Evolutionary conservation across 1,284 basidiomycete species (phyloP), one percentile per base, ranked within the genome.

Genomic region (Heterobasidion parviporum): DNA sequence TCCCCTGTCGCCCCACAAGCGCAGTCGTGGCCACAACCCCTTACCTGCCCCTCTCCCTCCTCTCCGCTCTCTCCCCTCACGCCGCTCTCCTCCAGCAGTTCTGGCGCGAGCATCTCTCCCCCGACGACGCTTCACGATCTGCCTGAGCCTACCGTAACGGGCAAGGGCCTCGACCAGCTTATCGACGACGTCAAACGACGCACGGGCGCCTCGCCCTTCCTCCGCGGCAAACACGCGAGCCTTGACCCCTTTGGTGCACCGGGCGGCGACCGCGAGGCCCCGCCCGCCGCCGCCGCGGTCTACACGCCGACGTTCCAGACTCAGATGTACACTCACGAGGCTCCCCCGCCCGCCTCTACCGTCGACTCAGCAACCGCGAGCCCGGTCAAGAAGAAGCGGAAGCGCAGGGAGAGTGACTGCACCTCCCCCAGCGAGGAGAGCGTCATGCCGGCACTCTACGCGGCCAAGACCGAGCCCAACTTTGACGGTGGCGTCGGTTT

Each of bases 141-240:
- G 5, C 53, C 56, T 16, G 61, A 60, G 50, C 58, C 58, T 0
- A 57, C 49, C 47, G 71, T 76, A 38, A 77, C 77, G 6, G 75
- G 75, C 26, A 77, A 77, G 58, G 77, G 77, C 18, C 68, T 79
- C 20, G 77, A 77, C 52, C 69, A 70, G 43, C 73, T 76, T 48
- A 74, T 77, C 38, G 76, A 79, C 53, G 69, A 75, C 44, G 76
- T 79, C 55, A 78, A 77, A 65, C 75, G 76, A 58, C 70, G 72
- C 32, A 77, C 72, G 0, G 76, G 76, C 20, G 68, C 68, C 14
- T 76, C 74, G 52, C 75, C 73, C 49, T 77, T 79, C 64, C 67
- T 79, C 43, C 74, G 75, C 47, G 75, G 75, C 34, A 78, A 77
- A 59, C 77, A 79, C 56, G 78, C 76, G 15, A 76, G 74, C 60